These are phyloP conservation scores for Globisporangium parvum DNA, from an alignment of 352 stramenopile genomes.

Conservation along the genomic window DNA sequence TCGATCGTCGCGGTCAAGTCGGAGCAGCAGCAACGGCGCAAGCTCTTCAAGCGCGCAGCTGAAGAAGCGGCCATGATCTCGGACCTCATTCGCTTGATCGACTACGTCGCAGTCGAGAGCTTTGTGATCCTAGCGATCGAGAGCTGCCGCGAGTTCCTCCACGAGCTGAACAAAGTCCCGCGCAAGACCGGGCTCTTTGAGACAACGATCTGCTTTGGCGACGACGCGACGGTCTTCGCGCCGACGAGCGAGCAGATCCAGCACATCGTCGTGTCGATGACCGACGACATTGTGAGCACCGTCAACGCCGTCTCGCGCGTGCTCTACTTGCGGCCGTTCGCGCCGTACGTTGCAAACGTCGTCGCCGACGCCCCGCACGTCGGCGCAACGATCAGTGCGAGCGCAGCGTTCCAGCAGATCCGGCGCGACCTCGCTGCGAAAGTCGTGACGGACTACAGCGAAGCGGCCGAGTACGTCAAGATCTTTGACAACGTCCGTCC, in stretches of 20 bases:
- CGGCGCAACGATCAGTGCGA: slow-evolving; percentile 64
- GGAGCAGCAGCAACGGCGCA: slow-evolving; percentile 78
- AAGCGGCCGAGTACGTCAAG: slow-evolving; percentile 88
- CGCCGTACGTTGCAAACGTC: slow-evolving; percentile 58
- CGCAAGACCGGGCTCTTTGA: slow-evolving; percentile 92
- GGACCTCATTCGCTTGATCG: slow-evolving; percentile 91
- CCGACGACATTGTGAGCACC: slow-evolving; percentile 84
- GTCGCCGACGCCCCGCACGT: slow-evolving; percentile 73
- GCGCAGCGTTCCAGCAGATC: slow-evolving; percentile 68
- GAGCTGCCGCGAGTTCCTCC: slow-evolving; percentile 81
- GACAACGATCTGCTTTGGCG: slow-evolving; percentile 89
- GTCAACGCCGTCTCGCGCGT: slow-evolving; percentile 88
- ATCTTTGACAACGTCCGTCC: slow-evolving; percentile 90
- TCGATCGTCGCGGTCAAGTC: slow-evolving; percentile 91
- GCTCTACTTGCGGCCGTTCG: slow-evolving; percentile 86
- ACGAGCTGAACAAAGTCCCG: slow-evolving; percentile 84
- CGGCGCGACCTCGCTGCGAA: slow-evolving; percentile 77
- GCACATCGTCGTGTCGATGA: slow-evolving; percentile 84
- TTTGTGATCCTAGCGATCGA: slow-evolving; percentile 82
- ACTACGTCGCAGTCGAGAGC: slow-evolving; percentile 91
- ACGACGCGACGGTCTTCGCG: slow-evolving; percentile 72
- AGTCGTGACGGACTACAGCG: slow-evolving; percentile 80
- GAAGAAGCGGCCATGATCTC: slow-evolving; percentile 88
- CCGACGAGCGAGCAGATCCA: slow-evolving; percentile 89
- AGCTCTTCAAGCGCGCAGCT: slow-evolving; percentile 77